These are phyloP conservation scores for Marasmius fiardii DNA, from an alignment of 1,284 basidiomycete genomes.

Conservation along the genomic window DNA sequence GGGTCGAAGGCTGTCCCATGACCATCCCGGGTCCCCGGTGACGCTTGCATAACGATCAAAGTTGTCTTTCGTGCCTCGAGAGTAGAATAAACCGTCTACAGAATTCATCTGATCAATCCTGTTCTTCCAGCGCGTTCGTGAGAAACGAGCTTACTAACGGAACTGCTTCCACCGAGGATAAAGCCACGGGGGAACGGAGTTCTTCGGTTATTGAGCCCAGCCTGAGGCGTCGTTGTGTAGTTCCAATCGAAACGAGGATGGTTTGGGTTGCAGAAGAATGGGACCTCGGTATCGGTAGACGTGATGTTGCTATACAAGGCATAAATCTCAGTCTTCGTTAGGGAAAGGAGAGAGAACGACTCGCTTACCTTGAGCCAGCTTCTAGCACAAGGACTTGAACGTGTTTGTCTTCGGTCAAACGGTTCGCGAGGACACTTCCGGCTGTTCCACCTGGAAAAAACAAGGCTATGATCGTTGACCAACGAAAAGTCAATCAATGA, in stretches of 20 bases:
- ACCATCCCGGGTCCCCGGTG: slow-evolving; percentile 21
- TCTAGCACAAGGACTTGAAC: slow-evolving; percentile 35
- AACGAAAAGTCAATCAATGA: background rate
- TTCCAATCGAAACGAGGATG: slow-evolving; percentile 28
- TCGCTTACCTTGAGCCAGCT: slow-evolving; percentile 28
- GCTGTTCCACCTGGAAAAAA: slow-evolving; percentile 17
- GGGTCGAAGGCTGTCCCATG: slow-evolving; percentile 19
- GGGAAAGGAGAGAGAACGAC: slow-evolving; percentile 2
- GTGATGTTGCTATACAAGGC: slow-evolving; percentile 19
- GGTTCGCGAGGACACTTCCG: slow-evolving; percentile 30
- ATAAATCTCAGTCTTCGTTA: background rate
- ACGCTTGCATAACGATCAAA: slow-evolving; percentile 18
- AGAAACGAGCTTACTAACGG: slow-evolving; percentile 25
- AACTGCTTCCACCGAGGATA: slow-evolving; percentile 30
- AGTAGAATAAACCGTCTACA: slow-evolving; percentile 17
- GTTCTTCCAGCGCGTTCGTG: background rate
- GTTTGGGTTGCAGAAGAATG: slow-evolving; percentile 19
- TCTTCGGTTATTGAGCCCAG: slow-evolving; percentile 21
- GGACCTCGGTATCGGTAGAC: slow-evolving; percentile 19
- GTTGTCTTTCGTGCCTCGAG: slow-evolving; percentile 20
- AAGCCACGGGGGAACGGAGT: slow-evolving; percentile 26
- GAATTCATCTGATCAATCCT: background rate
- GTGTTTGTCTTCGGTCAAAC: slow-evolving; percentile 35
- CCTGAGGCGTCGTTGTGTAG: slow-evolving; percentile 29
- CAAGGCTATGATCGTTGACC: background rate